Percentiles rank a stretch among this genome's conserved stretches.
These are phyloP conservation scores for Candida pseudofarinosa DNA, from an alignment of 805 yeast genomes.

Conservation along the genomic window DNA sequence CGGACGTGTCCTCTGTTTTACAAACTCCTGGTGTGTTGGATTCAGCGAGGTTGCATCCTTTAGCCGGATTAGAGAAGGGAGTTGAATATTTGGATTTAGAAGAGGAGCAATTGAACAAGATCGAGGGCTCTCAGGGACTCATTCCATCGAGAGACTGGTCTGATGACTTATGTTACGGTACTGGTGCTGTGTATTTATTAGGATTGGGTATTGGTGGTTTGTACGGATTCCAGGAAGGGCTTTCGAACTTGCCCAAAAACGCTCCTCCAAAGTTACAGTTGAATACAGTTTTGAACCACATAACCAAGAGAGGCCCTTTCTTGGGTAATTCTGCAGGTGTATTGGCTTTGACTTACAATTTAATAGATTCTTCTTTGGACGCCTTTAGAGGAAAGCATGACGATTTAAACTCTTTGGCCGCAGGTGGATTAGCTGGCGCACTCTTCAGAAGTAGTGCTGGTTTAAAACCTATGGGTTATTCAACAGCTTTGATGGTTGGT, in stretches of 20 bases:
- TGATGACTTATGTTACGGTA: constrained; percentile 96
- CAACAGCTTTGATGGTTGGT: constrained; percentile 79
- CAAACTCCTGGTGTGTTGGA: constrained; percentile 62
- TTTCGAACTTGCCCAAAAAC: constrained; percentile 67
- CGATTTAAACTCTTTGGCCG: constrained; percentile 71
- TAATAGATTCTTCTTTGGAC: constrained; percentile 77
- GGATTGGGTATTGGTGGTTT: constrained; percentile 90
- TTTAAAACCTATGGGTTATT: constrained; percentile 78
- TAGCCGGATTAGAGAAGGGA: constrained; percentile 87
- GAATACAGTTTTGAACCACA: constrained; percentile 85
- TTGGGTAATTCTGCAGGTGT: constrained; percentile 95
- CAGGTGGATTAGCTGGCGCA: constrained; percentile 93
- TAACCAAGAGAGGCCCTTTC: constrained; percentile 94
- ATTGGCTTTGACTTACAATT: constrained; percentile 82
- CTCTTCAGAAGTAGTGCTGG: constrained; percentile 85
- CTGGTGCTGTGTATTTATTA: constrained; percentile 86
- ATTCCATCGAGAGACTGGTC: constrained; percentile 97
- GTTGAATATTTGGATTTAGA: constrained; percentile 89
- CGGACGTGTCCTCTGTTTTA: constrained; percentile 61
- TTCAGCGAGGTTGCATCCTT: constrained; percentile 75
- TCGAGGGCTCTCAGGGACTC: constrained; percentile 86
- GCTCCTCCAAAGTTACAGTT: constrained; percentile 78
- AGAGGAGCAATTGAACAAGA: constrained; percentile 63
- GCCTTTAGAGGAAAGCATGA: constrained; percentile 86
- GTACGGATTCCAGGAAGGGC: constrained; percentile 84